These are phyloP conservation scores for Litsea cubeba DNA, from an alignment of 164 flowering plant genomes.

Conservation along the genomic window DNA sequence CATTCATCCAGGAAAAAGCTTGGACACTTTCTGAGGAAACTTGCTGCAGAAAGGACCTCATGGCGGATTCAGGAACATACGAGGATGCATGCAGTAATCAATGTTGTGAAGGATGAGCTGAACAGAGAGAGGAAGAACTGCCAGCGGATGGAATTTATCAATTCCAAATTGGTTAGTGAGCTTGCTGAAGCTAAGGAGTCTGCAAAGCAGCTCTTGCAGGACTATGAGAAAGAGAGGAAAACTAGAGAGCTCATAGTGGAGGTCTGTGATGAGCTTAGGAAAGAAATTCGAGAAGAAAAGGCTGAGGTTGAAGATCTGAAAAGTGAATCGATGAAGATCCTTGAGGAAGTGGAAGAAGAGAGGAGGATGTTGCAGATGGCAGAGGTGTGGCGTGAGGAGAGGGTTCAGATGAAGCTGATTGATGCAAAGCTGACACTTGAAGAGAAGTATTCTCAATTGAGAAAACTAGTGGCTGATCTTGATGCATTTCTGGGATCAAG, in stretches of 20 bases:
- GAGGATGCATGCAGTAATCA: constrained; percentile 71
- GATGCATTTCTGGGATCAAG: constrained; percentile 34
- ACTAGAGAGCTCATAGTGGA: constrained; percentile 49
- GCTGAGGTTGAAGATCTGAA: constrained; percentile 54
- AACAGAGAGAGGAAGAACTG: constrained; percentile 73
- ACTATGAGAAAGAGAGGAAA: constrained; percentile 82
- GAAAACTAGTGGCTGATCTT: constrained; percentile 53
- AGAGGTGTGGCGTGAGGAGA: constrained; percentile 66
- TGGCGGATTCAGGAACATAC: constrained; percentile 93
- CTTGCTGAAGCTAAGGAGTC: constrained; percentile 68
- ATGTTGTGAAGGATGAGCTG: constrained; percentile 59
- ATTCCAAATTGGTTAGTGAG: constrained; percentile 79
- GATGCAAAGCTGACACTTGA: constrained; percentile 71
- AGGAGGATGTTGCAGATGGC: constrained; percentile 73
- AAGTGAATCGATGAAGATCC: constrained; percentile 45
- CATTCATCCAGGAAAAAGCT: constrained; percentile 75
- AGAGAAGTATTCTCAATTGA: constrained; percentile 61
- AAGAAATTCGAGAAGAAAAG: constrained; percentile 57
- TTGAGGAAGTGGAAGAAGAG: constrained; percentile 70
- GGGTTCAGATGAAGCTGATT: constrained; percentile 70
- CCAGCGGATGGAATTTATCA: constrained; percentile 69
- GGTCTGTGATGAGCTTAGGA: constrained; percentile 76
- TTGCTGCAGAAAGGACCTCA: constrained; percentile 65
- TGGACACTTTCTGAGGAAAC: constrained; percentile 71
- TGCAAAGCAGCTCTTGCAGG: constrained; percentile 73